A percentile compares a stretch with the other conserved stretches of the same genome.
Conservation (phyloP, 1,284 basidiomycete genomes). For the Agroathelia rolfsii region DNA sequence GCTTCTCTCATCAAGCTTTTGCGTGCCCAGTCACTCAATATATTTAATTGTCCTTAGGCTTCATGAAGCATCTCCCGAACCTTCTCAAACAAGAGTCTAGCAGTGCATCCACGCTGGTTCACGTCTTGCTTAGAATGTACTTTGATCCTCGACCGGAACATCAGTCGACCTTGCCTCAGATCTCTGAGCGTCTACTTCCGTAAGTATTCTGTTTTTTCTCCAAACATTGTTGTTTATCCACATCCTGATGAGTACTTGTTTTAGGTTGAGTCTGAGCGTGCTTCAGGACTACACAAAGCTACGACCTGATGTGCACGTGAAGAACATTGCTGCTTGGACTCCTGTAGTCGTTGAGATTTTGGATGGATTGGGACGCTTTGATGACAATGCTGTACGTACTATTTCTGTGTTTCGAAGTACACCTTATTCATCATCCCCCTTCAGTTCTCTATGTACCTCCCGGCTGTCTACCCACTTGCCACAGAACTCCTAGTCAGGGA, state of each 20-base stretch:
- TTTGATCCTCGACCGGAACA: slow-evolving; percentile 83
- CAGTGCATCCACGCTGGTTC: slow-evolving; percentile 91
- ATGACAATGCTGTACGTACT: slow-evolving; percentile 76
- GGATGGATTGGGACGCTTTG: slow-evolving; percentile 82
- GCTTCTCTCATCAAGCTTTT: neutral
- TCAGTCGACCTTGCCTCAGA: slow-evolving; percentile 70
- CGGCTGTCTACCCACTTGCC: slow-evolving; percentile 80
- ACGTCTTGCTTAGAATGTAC: slow-evolving; percentile 90
- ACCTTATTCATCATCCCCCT: slow-evolving; percentile 8
- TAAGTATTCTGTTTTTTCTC: slow-evolving; percentile 32
- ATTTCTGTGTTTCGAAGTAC: slow-evolving; percentile 3
- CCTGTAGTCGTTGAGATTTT: slow-evolving; percentile 94
- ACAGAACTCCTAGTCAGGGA: slow-evolving; percentile 78
- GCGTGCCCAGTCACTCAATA: neutral
- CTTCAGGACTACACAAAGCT: slow-evolving; percentile 87
- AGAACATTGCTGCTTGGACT: slow-evolving; percentile 97
- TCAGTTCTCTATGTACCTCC: slow-evolving; percentile 77
- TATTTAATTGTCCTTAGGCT: slow-evolving; percentile 45
- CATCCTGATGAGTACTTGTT: slow-evolving; percentile 6
- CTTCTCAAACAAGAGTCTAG: slow-evolving; percentile 97
- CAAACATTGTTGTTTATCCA: slow-evolving; percentile 6
- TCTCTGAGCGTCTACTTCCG: slow-evolving; percentile 87
- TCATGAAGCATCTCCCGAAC: slow-evolving; percentile 99
- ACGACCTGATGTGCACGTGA: slow-evolving; percentile 83
- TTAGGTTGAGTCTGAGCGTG: slow-evolving; percentile 83